A percentile compares a stretch with the other conserved stretches of the same genome.
phyloP scores from a whole-genome alignment of 1,284 basidiomycete genomes.

The Flammula alnicola region DNA sequence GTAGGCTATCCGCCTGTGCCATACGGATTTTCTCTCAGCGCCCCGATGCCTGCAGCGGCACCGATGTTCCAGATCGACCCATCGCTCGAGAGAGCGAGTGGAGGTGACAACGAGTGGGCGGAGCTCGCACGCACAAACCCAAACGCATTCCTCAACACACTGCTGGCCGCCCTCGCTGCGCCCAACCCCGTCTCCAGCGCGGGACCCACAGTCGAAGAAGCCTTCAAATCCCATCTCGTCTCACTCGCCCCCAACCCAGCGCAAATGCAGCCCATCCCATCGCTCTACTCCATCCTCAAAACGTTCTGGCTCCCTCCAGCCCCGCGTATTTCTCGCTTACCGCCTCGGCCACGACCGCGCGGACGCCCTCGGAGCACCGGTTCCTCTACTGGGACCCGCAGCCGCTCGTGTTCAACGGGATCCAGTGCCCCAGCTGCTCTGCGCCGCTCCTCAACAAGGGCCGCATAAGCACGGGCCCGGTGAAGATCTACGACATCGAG shows the following conservation, averaged over 20 bases:
- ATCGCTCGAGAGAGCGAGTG: slow-evolving; percentile 34
- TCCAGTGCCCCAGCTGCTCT: slow-evolving; percentile 66
- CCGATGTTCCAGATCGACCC: slow-evolving; percentile 51
- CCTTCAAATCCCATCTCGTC: slow-evolving; percentile 70
- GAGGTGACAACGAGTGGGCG: slow-evolving; percentile 59
- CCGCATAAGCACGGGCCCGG: slow-evolving; percentile 68
- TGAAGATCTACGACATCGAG: slow-evolving; percentile 76
- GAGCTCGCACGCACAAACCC: slow-evolving; percentile 57
- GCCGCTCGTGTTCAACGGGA: slow-evolving; percentile 76
- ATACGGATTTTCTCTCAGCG: slow-evolving; percentile 28
- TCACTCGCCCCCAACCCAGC: slow-evolving; percentile 54
- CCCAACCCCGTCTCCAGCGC: slow-evolving; percentile 60
- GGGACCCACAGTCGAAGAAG: slow-evolving; percentile 68
- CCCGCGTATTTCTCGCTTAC: slow-evolving; percentile 75
- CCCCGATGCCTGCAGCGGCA: slow-evolving; percentile 21
- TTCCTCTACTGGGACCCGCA: slow-evolving; percentile 83
- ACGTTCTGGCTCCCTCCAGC: slow-evolving; percentile 81
- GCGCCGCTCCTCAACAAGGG: slow-evolving; percentile 63
- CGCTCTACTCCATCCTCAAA: slow-evolving; percentile 71
- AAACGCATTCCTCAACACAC: slow-evolving; percentile 55
- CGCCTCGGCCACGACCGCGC: slow-evolving; percentile 66
- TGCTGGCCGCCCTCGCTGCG: slow-evolving; percentile 58
- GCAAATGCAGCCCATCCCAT: slow-evolving; percentile 58
- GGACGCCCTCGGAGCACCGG: slow-evolving; percentile 68
- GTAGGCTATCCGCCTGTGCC: slow-evolving; percentile 30